Percentiles rank a stretch among this genome's conserved stretches.
Evolutionary conservation across 768 basidiomycete species (phyloP).

Genomic region (Boletus rubroflammeus): DNA sequence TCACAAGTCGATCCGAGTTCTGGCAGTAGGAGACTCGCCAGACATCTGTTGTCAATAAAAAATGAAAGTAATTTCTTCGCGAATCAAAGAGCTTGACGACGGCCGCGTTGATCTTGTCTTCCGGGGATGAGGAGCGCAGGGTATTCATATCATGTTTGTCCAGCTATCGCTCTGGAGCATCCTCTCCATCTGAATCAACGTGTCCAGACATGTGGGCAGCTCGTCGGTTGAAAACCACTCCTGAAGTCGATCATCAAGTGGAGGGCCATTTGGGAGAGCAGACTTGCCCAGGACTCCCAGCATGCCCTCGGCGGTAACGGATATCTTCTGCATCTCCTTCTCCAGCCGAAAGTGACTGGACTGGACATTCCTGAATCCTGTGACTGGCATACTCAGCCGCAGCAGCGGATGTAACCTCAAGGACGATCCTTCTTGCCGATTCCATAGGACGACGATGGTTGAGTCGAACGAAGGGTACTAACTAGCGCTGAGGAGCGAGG

Average conservation of each 20-base stretch:
- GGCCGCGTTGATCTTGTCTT: conserved; percentile 7
- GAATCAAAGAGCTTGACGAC: conserved; percentile 8
- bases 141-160: not conserved
- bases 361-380: not conserved
- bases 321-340: conserved; percentile 11
- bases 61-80: conserved; percentile 3
- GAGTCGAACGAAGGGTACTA: not conserved
- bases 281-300: not conserved
- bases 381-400: conserved; percentile 2
- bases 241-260: conserved; percentile 9
- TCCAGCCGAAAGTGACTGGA: conserved; percentile 13
- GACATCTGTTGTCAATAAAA: conserved; percentile 5
- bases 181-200: conserved; percentile 4
- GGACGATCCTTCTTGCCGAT: not conserved
- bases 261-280: not conserved
- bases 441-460: conserved; percentile 1
- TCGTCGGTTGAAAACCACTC: conserved; percentile 12
- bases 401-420: not conserved
- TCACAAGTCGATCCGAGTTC: not conserved
- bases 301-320: not conserved
- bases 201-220: not conserved
- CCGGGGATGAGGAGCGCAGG: not conserved
- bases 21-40: not conserved
- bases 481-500: too few species aligned
- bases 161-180: conserved; percentile 5